phyloP scores from a whole-genome alignment of 352 stramenopile genomes.

The Phytopythium litorale region DNA sequence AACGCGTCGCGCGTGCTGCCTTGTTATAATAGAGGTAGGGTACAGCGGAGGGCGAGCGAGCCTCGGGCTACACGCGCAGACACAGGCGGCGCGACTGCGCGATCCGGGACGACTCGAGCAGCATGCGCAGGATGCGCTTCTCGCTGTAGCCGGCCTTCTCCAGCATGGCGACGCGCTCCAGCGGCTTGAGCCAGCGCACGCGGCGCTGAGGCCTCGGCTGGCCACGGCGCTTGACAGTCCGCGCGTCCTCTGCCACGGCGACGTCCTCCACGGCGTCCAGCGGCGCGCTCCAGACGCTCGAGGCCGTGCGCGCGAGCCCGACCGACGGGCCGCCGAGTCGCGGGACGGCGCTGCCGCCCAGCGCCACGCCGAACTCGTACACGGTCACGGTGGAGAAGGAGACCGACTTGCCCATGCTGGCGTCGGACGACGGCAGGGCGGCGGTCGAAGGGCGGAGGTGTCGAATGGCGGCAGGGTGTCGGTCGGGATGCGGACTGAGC shows the following conservation, averaged over 20 bases:
- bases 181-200: conserved; percentile 24
- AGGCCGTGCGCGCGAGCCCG: conserved; percentile 30
- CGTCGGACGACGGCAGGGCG: background rate
- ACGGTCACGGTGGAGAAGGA: conserved; percentile 54
- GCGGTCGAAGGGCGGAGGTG: background rate
- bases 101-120: conserved; percentile 40
- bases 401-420: conserved; percentile 7
- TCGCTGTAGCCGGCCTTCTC: conserved; percentile 31
- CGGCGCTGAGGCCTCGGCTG: background rate
- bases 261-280: conserved; percentile 17
- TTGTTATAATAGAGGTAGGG: background rate
- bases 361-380: conserved; percentile 48
- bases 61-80: background rate
- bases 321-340: conserved; percentile 40
- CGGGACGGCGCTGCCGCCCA: conserved; percentile 41
- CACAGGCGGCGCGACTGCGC: conserved; percentile 37
- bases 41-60: background rate
- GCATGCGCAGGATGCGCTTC: conserved; percentile 32
- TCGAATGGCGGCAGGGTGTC: background rate
- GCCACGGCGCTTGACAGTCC: no score
- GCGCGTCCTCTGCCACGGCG: no score
- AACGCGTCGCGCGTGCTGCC: background rate
- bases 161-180: conserved; percentile 28
- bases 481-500: background rate
- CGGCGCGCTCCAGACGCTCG: conserved; percentile 36